Conservation (phyloP, 495 filamentous ascomycete species). For the Tuber calosporum region DNA sequence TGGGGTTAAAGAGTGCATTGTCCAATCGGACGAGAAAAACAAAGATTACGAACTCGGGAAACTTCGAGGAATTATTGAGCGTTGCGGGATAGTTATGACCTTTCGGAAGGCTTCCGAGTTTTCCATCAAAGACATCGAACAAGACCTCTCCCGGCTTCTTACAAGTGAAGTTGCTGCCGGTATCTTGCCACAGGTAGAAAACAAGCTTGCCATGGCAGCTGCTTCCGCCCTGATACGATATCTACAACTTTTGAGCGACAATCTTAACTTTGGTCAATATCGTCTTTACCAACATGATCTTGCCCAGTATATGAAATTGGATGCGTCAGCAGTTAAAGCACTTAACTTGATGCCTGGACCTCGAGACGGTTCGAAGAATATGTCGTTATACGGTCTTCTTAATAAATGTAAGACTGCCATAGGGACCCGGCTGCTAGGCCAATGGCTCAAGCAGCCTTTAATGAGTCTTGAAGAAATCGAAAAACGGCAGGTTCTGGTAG, state of each 20-base stretch:
- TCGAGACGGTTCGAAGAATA: constrained; percentile 89
- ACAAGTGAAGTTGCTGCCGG: constrained; percentile 73
- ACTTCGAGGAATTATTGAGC: constrained; percentile 78
- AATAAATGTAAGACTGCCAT: constrained; percentile 98
- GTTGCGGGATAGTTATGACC: constrained; percentile 79
- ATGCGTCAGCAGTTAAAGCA: constrained; percentile 86
- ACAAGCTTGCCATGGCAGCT: constrained; percentile 94
- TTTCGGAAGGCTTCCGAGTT: constrained; percentile 73
- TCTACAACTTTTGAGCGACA: constrained; percentile 65
- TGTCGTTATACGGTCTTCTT: constrained; percentile 88
- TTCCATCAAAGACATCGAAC: constrained; percentile 86
- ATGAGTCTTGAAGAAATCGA: constrained; percentile 90
- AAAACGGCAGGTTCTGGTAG: constrained; percentile 85
- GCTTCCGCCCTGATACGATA: constrained; percentile 93
- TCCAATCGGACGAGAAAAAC: constrained; percentile 66
- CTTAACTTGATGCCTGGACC: constrained; percentile 96
- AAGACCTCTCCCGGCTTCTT: constrained; percentile 78
- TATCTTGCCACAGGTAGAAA: constrained; percentile 78
- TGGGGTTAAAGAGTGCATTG: constrained; percentile 85
- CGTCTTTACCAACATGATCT: constrained; percentile 96
- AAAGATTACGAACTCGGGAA: constrained; percentile 89
- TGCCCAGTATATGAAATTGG: constrained; percentile 96
- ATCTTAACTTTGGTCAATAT: constrained; percentile 92
- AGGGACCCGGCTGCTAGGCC: constrained; percentile 79
- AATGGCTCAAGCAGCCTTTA: constrained; percentile 96